Evolutionary conservation across 2,329 filamentous ascomycete genomes (phyloP).

Genomic region (Xylaria sp.): DNA sequence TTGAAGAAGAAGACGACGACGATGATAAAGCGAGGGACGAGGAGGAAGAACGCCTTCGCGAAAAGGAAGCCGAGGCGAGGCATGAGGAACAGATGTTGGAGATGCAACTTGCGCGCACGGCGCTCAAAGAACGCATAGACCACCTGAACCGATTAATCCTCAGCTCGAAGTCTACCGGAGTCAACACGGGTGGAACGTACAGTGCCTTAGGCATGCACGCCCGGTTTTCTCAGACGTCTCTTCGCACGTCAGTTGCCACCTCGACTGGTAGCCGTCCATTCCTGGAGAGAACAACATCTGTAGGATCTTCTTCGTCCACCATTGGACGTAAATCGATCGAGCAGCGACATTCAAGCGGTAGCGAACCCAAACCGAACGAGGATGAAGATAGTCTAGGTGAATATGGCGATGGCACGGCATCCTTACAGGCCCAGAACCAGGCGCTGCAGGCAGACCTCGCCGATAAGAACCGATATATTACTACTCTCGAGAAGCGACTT

Average conservation of each 20-base stretch:
- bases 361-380: slow-evolving; percentile 48
- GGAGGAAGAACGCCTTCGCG: slow-evolving; percentile 71
- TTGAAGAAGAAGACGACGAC: slow-evolving; percentile 66
- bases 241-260: slow-evolving; percentile 71
- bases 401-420: slow-evolving; percentile 84
- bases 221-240: slow-evolving; percentile 64
- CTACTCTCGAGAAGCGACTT: slow-evolving; percentile 87
- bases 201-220: slow-evolving; percentile 68
- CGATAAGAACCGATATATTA: slow-evolving; percentile 97
- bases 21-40: slow-evolving; percentile 65
- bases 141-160: slow-evolving; percentile 94
- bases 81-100: slow-evolving; percentile 98
- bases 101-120: slow-evolving; percentile 95
- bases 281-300: slow-evolving; percentile 67
- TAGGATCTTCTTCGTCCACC: slow-evolving; percentile 65
- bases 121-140: slow-evolving; percentile 94
- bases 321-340: slow-evolving; percentile 57
- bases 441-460: slow-evolving; percentile 91
- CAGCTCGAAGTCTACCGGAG: slow-evolving; percentile 92
- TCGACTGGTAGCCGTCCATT: slow-evolving; percentile 56
- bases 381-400: slow-evolving; percentile 77
- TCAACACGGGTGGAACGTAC: slow-evolving; percentile 77
- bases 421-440: slow-evolving; percentile 79
- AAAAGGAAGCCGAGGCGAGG: slow-evolving; percentile 79
- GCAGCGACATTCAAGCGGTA: slow-evolving; percentile 48